Base-by-base conservation (phyloP, 2,329 filamentous ascomycete species). In the Trichoderma sp. region DNA sequence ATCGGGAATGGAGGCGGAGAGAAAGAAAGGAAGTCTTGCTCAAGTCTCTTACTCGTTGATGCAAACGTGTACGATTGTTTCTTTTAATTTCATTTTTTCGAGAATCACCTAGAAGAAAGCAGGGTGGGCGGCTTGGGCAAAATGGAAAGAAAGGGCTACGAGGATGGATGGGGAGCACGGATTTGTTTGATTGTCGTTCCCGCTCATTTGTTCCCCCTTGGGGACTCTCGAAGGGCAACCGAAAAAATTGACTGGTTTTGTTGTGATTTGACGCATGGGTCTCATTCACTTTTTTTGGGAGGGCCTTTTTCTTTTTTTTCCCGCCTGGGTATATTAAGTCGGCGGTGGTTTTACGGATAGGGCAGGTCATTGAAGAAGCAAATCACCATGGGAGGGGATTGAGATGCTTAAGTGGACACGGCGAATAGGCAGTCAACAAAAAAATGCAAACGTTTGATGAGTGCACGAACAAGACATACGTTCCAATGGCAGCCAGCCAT, bases 11-110 rank as follows among this genome's bases (percentile, higher is more conserved):
- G 60, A 53, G 71, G 33, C 71, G 64, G 71, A 56, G 71, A 71
- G 63, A 74, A 35, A 77, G 73, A 75, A 76, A 41, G 69, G 74
- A 76, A 74, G 64, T 67, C 33, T 76, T 76, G 74, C 75, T 76
- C 64, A 53, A 64, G 63, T 67, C 75, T 66, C 71, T 27, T 64
- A 74, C 78, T 75, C 73, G 76, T 75, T 76, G 76, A 77, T 76
- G 81, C 81, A 81, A 82, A 82, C 78, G 80, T 84, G 83, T 84
- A 84, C 83, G 81, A 84, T 84, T 83, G 82, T 82, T 76, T 75
- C 78, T 75, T 79, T 78, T 75, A 71, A 77, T 77, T 77, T 67
- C 41, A 67, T 75, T 69, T 73, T 77, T 75, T 77, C 68, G 79
- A 82, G 79, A 83, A 81, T 80, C 79, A 79, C 80, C 79, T 80